Evolutionary conservation across 2,329 filamentous ascomycete genomes (phyloP), one percentile per base, ranked within the genome.

Genomic region (Colletotrichum scovillei): DNA sequence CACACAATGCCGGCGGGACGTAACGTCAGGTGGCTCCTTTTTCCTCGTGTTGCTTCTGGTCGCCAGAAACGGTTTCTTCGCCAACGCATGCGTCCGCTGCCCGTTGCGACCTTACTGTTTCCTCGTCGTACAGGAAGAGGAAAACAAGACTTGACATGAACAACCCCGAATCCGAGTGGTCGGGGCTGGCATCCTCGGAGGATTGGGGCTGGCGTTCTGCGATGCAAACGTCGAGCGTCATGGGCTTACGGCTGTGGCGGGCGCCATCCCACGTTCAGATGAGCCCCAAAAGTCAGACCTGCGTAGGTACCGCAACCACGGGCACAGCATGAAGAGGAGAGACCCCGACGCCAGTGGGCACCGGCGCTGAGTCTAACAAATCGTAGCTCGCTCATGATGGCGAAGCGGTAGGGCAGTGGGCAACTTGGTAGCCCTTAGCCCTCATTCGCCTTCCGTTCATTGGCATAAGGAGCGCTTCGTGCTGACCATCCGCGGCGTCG

Each of bases 11-110:
- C 24, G 9, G 62, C 46, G 62, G 62, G 49, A 28, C 63, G 24
- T 32, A 58, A 38, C 58, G 69, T 72, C 69, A 72, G 66, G 66
- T 72, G 69, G 66, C 66, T 59, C 8, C 9, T 14, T n/a, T 57
- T 35, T 56, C 28, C 58, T 72, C 69, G 65, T 59, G 38, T 72
- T 57, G 42, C 42, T 19, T 49, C 19, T 49, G 42, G 42, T 49
- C 32, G 24, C 65, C 32, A 67, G 30, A 35, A n/a, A 52, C 7
- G 8, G 59, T 69, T 42, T 72, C 69, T 69, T 64, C 38, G 69
- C 69, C 69, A 64, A 69, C 59, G 69, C 38, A 72, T 53, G 42
- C 53, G 35, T 59, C 42, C 42, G 19, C 42, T 49, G 42, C 42
- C 42, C 30, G 49, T 52, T 56, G 66, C 66, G 24, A 58, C 53